Evolutionary conservation across 345 rosid genomes (phyloP).

Genomic region (Passiflora organensis): DNA sequence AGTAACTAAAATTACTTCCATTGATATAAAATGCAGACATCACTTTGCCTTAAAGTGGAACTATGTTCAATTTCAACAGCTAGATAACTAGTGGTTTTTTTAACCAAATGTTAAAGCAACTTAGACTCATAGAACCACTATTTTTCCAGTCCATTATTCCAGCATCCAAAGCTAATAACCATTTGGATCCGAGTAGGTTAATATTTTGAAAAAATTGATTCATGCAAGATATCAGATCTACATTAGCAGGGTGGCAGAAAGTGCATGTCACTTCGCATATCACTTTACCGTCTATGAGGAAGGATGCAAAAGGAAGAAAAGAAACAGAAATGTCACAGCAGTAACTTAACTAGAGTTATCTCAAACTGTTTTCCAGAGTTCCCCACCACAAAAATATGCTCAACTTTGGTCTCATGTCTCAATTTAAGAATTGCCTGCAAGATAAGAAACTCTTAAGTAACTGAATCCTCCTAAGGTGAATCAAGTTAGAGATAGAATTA

Average conservation of each 20-base stretch:
- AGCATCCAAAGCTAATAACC: background rate
- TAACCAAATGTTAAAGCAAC: background rate
- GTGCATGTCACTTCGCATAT: too few species aligned
- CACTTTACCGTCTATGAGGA: too few species aligned
- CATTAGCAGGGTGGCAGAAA: too few species aligned
- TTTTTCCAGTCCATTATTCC: background rate
- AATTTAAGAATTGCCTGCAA: constrained; percentile 86
- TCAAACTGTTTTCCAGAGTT: constrained; percentile 73
- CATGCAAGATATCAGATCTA: too few species aligned
- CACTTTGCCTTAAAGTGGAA: background rate
- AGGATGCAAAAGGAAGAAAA: background rate
- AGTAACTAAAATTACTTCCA: background rate
- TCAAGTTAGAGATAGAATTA: constrained; percentile 3
- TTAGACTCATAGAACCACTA: too few species aligned
- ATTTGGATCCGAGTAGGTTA: too few species aligned
- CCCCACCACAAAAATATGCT: constrained; percentile 72
- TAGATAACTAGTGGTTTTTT: background rate
- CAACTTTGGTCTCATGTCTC: constrained; percentile 80
- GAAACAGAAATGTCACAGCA: constrained; percentile 4
- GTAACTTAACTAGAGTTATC: constrained; percentile 67
- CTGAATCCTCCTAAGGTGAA: constrained; percentile 3
- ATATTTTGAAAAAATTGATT: too few species aligned
- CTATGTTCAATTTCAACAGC: too few species aligned
- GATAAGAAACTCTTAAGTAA: constrained; percentile 26
- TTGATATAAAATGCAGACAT: background rate